Percentiles rank a stretch among this genome's conserved stretches.
These are phyloP conservation scores for Fusarium mundagurra DNA, from an alignment of 2,329 filamentous ascomycete genomes.

Conservation along the genomic window DNA sequence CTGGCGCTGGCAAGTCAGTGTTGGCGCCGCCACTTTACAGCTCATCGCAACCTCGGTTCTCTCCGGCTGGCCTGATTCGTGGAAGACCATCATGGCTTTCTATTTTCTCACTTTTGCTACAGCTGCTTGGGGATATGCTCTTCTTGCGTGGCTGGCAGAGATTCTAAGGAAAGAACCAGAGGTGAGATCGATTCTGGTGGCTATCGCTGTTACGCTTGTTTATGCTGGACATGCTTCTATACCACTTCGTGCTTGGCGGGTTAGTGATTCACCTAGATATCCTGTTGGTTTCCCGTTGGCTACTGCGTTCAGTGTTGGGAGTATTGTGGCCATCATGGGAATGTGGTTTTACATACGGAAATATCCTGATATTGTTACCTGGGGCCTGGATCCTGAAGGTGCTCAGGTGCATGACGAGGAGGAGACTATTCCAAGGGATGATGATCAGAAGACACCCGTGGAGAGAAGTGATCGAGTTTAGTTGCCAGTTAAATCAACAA, in stretches of 20 bases:
- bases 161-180: slow-evolving; percentile 46
- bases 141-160: slow-evolving; percentile 45
- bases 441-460: not conserved
- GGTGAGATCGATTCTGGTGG: slow-evolving; percentile 36
- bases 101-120: slow-evolving; percentile 51
- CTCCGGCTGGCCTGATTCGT: slow-evolving; percentile 32
- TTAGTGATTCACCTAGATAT: slow-evolving; percentile 33
- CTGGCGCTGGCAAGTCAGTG: slow-evolving; percentile 62
- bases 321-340: slow-evolving; percentile 30
- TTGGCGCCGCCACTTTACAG: slow-evolving; percentile 56
- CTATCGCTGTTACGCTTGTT: slow-evolving; percentile 29
- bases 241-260: slow-evolving; percentile 35
- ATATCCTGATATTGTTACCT: slow-evolving; percentile 18
- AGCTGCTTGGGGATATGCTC: slow-evolving; percentile 46
- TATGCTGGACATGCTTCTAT: slow-evolving; percentile 38
- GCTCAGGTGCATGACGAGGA: not conserved
- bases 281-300: slow-evolving; percentile 34
- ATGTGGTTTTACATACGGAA: slow-evolving; percentile 32
- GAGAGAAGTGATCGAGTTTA: not conserved
- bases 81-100: slow-evolving; percentile 44
- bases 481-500: no score
- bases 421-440: not conserved
- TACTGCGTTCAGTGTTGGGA: slow-evolving; percentile 31
- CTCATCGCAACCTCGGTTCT: slow-evolving; percentile 47
- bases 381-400: slow-evolving; percentile 24